A percentile compares a stretch with the other conserved stretches of the same genome.
Evolutionary conservation across 1,284 basidiomycete species (phyloP).

Genomic region (Ceratobasidium sp.): DNA sequence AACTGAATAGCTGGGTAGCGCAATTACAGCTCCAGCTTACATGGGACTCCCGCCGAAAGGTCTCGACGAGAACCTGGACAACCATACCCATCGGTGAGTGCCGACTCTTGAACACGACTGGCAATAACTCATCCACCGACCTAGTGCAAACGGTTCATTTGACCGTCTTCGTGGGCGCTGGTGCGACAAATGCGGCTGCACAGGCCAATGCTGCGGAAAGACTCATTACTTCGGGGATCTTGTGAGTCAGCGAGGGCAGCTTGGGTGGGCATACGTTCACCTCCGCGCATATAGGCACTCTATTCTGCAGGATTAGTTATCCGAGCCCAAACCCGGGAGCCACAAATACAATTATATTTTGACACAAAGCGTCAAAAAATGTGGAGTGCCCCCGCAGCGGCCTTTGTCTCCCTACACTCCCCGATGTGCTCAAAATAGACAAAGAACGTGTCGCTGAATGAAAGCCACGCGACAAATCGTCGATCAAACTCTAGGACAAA

Average conservation of each 20-base stretch:
- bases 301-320: not conserved
- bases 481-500: conserved; percentile 11
- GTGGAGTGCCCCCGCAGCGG: too few species aligned
- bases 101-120: not conserved
- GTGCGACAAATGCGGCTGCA: not conserved
- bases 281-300: not conserved
- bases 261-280: not conserved
- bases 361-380: not conserved
- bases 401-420: not conserved
- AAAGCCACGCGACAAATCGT: conserved; percentile 5
- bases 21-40: not conserved
- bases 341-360: not conserved
- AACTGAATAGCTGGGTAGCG: not conserved
- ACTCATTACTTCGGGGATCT: not conserved
- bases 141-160: not conserved
- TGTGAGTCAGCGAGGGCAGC: not conserved
- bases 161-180: not conserved
- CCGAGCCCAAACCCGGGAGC: too few species aligned
- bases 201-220: not conserved
- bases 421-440: not conserved
- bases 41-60: not conserved
- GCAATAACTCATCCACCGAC: not conserved
- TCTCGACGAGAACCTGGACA: not conserved
- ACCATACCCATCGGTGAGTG: not conserved
- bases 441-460: not conserved